These are phyloP conservation scores for Alternaria burnsii DNA, from an alignment of 2,329 filamentous ascomycete genomes.

Conservation along the genomic window DNA sequence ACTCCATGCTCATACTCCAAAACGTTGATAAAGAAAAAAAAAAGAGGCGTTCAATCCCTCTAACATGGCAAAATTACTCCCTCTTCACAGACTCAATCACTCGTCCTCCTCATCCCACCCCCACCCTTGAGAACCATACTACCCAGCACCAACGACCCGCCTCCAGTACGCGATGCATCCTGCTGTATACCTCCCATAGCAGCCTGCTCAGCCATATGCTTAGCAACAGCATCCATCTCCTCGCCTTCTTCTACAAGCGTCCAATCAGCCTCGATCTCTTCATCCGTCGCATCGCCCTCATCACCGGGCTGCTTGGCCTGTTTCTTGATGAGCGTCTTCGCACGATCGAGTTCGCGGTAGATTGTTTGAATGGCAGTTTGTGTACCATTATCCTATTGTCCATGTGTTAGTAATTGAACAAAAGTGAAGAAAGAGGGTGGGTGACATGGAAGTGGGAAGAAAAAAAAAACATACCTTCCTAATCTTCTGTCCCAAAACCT, in stretches of 20 bases:
- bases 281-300: conserved; percentile 59
- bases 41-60: conserved; percentile 22
- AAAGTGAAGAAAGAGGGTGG: too few relatives aligned
- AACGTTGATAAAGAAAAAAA: background rate
- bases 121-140: conserved; percentile 43
- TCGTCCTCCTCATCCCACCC: background rate
- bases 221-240: conserved; percentile 26
- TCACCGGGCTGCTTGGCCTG: conserved; percentile 36
- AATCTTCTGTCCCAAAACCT: conserved; percentile 83
- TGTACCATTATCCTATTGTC: conserved; percentile 82
- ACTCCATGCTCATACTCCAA: background rate
- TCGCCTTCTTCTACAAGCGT: conserved; percentile 79
- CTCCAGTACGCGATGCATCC: conserved; percentile 15
- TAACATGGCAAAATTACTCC: background rate
- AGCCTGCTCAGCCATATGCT: conserved; percentile 34
- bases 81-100: background rate
- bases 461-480: conserved; percentile 72
- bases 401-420: background rate
- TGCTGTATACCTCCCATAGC: background rate
- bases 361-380: conserved; percentile 88
- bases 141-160: conserved; percentile 37
- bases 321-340: conserved; percentile 80
- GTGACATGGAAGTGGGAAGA: too few relatives aligned
- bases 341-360: conserved; percentile 94
- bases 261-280: conserved; percentile 84